A percentile compares a stretch with the other conserved stretches of the same genome.
Evolutionary conservation across 2,329 filamentous ascomycete species (phyloP).

Genomic region (Fusarium chuoi): DNA sequence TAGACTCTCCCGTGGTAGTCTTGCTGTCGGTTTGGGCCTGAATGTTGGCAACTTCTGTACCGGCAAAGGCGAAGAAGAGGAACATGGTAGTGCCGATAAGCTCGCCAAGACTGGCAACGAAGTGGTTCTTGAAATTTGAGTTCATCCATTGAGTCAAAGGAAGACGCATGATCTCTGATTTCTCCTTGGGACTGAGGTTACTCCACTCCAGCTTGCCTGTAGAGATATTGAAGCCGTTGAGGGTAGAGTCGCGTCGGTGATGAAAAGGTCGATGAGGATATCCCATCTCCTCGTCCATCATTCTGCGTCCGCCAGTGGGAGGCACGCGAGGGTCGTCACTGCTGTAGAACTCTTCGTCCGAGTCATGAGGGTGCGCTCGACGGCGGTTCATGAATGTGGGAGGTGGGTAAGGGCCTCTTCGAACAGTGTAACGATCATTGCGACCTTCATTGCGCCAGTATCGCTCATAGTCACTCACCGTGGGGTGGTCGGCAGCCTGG

Average conservation of each 20-base stretch:
- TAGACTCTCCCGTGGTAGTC: conserved; percentile 56
- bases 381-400: conserved; percentile 41
- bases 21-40: conserved; percentile 46
- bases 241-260: conserved; percentile 22
- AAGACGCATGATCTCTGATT: conserved; percentile 55
- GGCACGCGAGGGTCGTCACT: conserved; percentile 33
- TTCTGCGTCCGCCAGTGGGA: conserved; percentile 25
- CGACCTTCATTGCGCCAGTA: conserved; percentile 40
- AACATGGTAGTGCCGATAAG: conserved; percentile 57
- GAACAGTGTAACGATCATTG: conserved; percentile 34
- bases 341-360: conserved; percentile 39
- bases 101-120: conserved; percentile 52
- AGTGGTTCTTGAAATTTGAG: conserved; percentile 57
- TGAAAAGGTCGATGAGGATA: neutral
- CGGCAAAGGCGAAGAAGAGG: conserved; percentile 56
- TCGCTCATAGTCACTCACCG: conserved; percentile 39
- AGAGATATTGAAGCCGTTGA: conserved; percentile 28
- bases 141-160: conserved; percentile 60
- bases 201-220: conserved; percentile 51
- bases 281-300: conserved; percentile 42
- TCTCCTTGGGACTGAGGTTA: conserved; percentile 52
- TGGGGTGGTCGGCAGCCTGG: conserved; percentile 30
- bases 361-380: conserved; percentile 34
- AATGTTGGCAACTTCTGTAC: conserved; percentile 54
- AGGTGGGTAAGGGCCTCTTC: conserved; percentile 39